phyloP scores from a whole-genome alignment of 768 basidiomycete species.

The Podaxis mareebaensis region DNA sequence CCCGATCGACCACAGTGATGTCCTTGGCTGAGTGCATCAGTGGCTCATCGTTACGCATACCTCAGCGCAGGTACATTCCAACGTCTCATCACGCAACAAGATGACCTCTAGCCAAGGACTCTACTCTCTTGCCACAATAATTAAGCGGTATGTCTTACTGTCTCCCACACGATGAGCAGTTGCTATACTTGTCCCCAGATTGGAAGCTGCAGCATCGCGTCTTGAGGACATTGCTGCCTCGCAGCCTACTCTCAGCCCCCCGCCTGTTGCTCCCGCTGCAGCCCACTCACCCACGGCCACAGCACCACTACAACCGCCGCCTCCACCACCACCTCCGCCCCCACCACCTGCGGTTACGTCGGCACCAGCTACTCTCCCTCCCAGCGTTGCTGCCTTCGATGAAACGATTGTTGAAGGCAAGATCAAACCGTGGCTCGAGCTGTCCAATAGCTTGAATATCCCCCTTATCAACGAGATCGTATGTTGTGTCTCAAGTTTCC shows the following conservation, averaged over 20 bases:
- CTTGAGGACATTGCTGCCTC: conserved; percentile 85
- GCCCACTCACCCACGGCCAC: conserved; percentile 9
- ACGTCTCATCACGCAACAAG: conserved; percentile 13
- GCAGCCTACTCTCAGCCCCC: conserved; percentile 24
- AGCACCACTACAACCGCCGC: conserved; percentile 18
- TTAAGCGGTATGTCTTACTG: conserved; percentile 63
- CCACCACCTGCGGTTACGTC: conserved; percentile 37
- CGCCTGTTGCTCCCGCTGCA: conserved; percentile 15
- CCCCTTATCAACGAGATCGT: conserved; percentile 80
- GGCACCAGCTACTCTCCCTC: conserved; percentile 42
- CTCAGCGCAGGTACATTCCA: background rate
- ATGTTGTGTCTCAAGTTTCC: conserved; percentile 24
- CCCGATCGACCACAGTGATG: conserved; percentile 11
- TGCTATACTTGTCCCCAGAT: conserved; percentile 46
- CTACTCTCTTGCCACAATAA: conserved; percentile 77
- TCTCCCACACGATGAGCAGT: conserved; percentile 14
- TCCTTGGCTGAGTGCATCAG: background rate
- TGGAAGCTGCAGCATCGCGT: conserved; percentile 91
- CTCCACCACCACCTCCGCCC: conserved; percentile 34
- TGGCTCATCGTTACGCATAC: conserved; percentile 5
- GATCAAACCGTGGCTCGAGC: conserved; percentile 70
- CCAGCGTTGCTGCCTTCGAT: conserved; percentile 71
- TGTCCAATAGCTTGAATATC: conserved; percentile 71
- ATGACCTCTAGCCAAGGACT: conserved; percentile 48
- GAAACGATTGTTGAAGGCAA: conserved; percentile 71